These are phyloP conservation scores for Endotrypanum monterogeii DNA, from an alignment of 208 protist species.

Conservation along the genomic window DNA sequence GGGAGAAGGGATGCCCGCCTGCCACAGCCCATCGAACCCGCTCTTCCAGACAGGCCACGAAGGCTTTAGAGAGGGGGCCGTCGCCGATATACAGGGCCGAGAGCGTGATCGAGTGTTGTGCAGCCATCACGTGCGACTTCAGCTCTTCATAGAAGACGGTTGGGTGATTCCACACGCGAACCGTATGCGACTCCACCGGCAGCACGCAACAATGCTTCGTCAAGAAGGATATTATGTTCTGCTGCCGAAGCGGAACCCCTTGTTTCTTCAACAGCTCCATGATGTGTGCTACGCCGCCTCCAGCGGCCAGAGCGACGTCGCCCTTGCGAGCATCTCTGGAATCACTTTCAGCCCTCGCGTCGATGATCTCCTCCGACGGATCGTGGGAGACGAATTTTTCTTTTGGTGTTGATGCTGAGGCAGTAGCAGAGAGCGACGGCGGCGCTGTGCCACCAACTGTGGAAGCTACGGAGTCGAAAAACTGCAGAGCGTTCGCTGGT, in stretches of 20 bases:
- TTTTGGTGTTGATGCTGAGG: neutral
- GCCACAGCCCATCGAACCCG: constrained; percentile 38
- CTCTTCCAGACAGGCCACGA: constrained; percentile 60
- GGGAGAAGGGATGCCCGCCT: constrained; percentile 31
- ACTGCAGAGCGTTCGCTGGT: constrained; percentile 20
- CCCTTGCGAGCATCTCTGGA: neutral
- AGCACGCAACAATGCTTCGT: constrained; percentile 56
- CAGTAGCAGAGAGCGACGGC: neutral
- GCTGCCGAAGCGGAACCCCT: constrained; percentile 32
- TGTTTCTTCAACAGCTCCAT: constrained; percentile 1
- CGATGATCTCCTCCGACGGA: neutral
- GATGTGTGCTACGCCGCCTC: constrained; percentile 17
- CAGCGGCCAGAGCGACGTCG: neutral
- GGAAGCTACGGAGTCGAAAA: constrained; percentile 24
- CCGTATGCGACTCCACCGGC: constrained; percentile 53
- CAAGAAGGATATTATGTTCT: constrained; percentile 63
- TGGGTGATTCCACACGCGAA: constrained; percentile 57
- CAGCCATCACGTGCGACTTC: constrained; percentile 36
- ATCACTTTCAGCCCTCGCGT: neutral
- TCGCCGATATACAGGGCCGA: constrained; percentile 89
- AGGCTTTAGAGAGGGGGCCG: constrained; percentile 50
- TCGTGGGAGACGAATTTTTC: too few species aligned
- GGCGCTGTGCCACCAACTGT: neutral
- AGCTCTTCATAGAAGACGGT: constrained; percentile 75
- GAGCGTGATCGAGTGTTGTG: constrained; percentile 66